These are phyloP conservation scores for Aureobasidium subglaciale DNA, from an alignment of 2,329 filamentous ascomycete genomes.

Conservation along the genomic window DNA sequence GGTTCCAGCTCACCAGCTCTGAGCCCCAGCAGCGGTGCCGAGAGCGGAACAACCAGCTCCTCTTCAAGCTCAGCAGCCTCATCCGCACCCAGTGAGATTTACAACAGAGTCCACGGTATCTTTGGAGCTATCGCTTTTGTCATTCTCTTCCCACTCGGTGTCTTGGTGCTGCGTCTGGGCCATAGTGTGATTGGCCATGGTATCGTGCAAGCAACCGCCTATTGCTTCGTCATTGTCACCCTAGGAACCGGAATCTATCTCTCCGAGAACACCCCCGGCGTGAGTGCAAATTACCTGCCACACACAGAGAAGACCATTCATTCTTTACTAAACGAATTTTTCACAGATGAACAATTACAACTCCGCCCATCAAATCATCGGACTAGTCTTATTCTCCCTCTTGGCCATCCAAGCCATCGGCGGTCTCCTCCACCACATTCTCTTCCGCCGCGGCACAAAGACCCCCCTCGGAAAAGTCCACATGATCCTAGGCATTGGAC, in stretches of 20 bases:
- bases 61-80: background rate
- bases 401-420: conserved; percentile 32
- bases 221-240: conserved; percentile 32
- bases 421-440: conserved; percentile 34
- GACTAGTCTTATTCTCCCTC: conserved; percentile 33
- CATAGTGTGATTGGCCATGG: conserved; percentile 37
- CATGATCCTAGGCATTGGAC: conserved; percentile 50
- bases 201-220: conserved; percentile 32
- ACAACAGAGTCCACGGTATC: conserved; percentile 24
- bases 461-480: conserved; percentile 50
- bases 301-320: background rate
- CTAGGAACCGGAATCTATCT: conserved; percentile 38
- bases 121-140: conserved; percentile 32
- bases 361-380: conserved; percentile 42
- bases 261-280: conserved; percentile 33
- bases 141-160: conserved; percentile 30
- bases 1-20: conserved; percentile 11
- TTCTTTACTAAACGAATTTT: background rate
- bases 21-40: background rate
- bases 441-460: conserved; percentile 28
- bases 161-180: conserved; percentile 32
- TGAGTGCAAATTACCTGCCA: conserved; percentile 21
- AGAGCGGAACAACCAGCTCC: conserved; percentile 16
- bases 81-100: background rate
- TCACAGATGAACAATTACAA: conserved; percentile 35